Conservation (phyloP, 2,329 filamentous ascomycete species). For the Venturia carpophila region DNA sequence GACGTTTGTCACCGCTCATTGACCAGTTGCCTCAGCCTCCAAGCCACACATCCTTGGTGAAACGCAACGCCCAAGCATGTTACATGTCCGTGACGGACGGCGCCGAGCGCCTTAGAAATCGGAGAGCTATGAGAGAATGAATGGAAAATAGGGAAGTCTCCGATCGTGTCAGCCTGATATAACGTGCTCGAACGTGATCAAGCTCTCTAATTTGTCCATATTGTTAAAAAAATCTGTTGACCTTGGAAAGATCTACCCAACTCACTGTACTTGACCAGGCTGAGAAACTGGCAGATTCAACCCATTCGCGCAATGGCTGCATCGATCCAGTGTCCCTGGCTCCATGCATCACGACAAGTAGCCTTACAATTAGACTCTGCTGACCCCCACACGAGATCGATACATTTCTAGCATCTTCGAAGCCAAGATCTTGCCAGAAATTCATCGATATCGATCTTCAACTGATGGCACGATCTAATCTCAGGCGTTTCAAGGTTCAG, state of each 20-base stretch:
- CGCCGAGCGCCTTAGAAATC: too few species aligned
- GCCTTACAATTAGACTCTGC: too few species aligned
- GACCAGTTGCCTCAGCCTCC: neutral
- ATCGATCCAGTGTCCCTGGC: too few species aligned
- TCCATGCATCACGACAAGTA: too few species aligned
- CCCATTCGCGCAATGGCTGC: neutral
- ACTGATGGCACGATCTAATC: too few species aligned
- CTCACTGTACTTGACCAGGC: neutral
- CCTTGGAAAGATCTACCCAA: neutral
- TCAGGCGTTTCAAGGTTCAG: too few species aligned
- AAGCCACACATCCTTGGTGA: constrained; percentile 8
- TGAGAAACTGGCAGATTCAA: neutral
- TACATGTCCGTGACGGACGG: neutral
- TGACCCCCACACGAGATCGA: too few species aligned
- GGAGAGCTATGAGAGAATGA: neutral
- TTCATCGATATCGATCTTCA: too few species aligned
- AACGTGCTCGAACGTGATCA: neutral
- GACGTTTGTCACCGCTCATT: neutral
- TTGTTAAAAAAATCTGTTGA: too few species aligned
- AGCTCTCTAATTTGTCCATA: neutral
- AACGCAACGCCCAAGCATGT: neutral
- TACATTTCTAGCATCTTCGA: too few species aligned
- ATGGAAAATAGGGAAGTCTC: neutral
- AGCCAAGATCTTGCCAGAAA: too few species aligned
- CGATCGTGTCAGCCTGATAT: neutral